Conservation (phyloP, 2,329 filamentous ascomycete genomes). For the Aureobasidium leucospermi region DNA sequence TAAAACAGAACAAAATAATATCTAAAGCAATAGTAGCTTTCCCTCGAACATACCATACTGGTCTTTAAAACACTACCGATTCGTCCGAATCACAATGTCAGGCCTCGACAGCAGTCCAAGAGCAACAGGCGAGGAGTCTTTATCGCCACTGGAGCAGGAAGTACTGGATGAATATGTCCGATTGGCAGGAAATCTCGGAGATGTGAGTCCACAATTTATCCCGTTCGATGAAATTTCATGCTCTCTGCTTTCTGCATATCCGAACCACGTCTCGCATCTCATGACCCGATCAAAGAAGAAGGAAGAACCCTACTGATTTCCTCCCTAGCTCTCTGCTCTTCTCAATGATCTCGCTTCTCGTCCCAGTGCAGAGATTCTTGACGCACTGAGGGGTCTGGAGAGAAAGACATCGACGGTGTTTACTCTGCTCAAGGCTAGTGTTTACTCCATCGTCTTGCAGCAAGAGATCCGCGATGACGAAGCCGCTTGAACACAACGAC, state of each 20-base stretch:
- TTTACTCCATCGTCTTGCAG: constrained; percentile 97
- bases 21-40: too few species aligned
- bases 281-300: not conserved
- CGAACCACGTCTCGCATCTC: too few species aligned
- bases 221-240: not conserved
- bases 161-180: constrained; percentile 90
- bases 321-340: constrained; percentile 43
- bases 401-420: constrained; percentile 92
- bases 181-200: constrained; percentile 83
- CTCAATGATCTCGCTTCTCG: constrained; percentile 62
- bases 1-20: too few species aligned
- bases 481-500: constrained; percentile 2
- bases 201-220: constrained; percentile 45
- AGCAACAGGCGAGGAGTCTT: constrained; percentile 23
- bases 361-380: constrained; percentile 64
- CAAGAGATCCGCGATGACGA: constrained; percentile 80
- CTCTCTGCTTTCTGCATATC: too few species aligned
- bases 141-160: constrained; percentile 82
- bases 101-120: constrained; percentile 9
- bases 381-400: constrained; percentile 80
- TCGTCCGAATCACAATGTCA: not conserved
- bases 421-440: constrained; percentile 92
- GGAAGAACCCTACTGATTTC: not conserved
- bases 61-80: too few species aligned
- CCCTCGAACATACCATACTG: too few species aligned